phyloP scores from a whole-genome alignment of 768 basidiomycete genomes.

The Coprinopsis marcescibilis region DNA sequence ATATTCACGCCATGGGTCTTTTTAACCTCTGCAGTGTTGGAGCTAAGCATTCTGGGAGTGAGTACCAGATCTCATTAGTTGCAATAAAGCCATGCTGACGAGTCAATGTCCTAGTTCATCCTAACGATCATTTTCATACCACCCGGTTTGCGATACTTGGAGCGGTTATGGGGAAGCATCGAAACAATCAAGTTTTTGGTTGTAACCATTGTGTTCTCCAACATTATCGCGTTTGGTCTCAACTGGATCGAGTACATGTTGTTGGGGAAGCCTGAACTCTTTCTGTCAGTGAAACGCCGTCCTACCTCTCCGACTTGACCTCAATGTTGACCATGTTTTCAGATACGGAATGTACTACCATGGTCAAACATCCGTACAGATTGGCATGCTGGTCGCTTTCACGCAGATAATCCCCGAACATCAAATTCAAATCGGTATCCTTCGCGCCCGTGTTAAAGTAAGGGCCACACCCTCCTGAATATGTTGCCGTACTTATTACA shows the following conservation, averaged over 20 bases:
- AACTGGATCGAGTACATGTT: constrained; percentile 83
- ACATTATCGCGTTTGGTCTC: constrained; percentile 82
- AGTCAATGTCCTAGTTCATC: constrained; percentile 50
- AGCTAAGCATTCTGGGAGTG: constrained; percentile 80
- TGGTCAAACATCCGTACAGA: constrained; percentile 89
- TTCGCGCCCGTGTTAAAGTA: constrained; percentile 89
- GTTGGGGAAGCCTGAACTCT: constrained; percentile 63
- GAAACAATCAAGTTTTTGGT: constrained; percentile 85
- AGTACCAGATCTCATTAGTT: constrained; percentile 21
- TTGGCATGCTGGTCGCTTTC: constrained; percentile 88
- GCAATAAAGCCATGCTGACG: constrained; percentile 9
- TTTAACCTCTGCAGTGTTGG: constrained; percentile 83
- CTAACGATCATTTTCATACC: constrained; percentile 74
- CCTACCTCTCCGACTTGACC: constrained; percentile 3
- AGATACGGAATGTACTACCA: constrained; percentile 89
- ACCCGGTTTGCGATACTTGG: constrained; percentile 82
- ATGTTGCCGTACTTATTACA: constrained; percentile 5
- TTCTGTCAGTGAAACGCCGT: constrained; percentile 54
- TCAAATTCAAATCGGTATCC: constrained; percentile 85
- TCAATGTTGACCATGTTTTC: constrained; percentile 10
- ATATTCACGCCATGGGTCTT: constrained; percentile 92
- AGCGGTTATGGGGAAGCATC: constrained; percentile 87
- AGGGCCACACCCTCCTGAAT: constrained; percentile 11
- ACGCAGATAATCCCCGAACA: constrained; percentile 98
- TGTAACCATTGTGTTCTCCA: constrained; percentile 72